These are phyloP conservation scores for Erythrophleum ivorense DNA, from an alignment of 331 rosid genomes.

Conservation along the genomic window DNA sequence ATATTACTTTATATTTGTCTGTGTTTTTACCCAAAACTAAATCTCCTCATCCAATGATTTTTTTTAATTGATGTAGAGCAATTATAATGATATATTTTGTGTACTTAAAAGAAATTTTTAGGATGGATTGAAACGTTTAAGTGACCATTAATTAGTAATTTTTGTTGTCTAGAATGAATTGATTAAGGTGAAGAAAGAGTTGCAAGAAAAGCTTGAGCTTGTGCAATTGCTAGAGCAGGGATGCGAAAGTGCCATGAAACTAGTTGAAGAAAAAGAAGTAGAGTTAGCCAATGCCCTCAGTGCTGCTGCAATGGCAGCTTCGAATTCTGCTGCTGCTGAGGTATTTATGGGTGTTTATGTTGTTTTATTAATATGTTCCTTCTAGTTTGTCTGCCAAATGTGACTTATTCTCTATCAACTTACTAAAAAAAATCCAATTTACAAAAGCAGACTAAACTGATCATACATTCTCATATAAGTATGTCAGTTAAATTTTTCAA, in stretches of 20 bases:
- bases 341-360: not conserved
- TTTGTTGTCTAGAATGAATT: not conserved
- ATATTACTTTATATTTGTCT: not conserved
- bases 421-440: not conserved
- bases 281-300: not conserved
- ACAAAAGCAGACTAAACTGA: not conserved
- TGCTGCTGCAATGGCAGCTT: not conserved
- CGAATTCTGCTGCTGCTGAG: conserved; percentile 5
- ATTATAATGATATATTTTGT: not conserved
- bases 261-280: not conserved
- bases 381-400: not conserved
- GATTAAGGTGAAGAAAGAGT: not conserved
- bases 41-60: not conserved
- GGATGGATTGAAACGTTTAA: not conserved
- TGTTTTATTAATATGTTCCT: not conserved
- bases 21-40: not conserved
- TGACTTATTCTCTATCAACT: not conserved
- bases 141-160: not conserved
- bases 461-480: not conserved
- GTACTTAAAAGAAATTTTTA: not conserved
- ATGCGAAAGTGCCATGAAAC: not conserved
- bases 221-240: not conserved
- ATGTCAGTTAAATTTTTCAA: not conserved
- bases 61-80: not conserved
- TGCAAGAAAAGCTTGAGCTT: not conserved